phyloP scores from a whole-genome alignment of 768 basidiomycete species.

The Boletus rubropictus region DNA sequence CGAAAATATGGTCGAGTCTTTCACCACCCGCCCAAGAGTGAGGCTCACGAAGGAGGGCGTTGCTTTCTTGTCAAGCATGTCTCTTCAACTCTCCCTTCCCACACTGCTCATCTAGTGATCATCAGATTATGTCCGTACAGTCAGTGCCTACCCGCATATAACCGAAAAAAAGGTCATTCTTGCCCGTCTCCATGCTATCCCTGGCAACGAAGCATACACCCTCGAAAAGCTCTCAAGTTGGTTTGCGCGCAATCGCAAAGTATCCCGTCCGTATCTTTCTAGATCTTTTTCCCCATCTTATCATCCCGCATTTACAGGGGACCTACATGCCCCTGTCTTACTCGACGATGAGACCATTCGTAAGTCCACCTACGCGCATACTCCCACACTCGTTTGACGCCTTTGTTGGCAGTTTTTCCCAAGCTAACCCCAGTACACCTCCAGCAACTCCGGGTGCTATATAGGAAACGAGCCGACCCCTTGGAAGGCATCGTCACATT shows the following conservation, averaged over 20 bases:
- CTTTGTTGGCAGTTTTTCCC: conserved; percentile 22
- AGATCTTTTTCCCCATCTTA: neutral
- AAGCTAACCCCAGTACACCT: conserved; percentile 22
- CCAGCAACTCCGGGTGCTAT: conserved; percentile 16
- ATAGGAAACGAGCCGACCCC: conserved; percentile 14
- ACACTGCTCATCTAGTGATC: neutral
- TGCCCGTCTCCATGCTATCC: conserved; percentile 9
- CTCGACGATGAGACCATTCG: conserved; percentile 25
- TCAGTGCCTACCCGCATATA: conserved; percentile 11
- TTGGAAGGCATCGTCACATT: conserved; percentile 20
- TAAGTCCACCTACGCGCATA: conserved; percentile 10
- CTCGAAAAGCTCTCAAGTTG: conserved; percentile 15
- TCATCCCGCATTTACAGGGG: neutral
- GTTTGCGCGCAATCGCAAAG: conserved; percentile 21
- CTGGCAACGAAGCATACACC: conserved; percentile 20
- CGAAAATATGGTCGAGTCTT: conserved; percentile 5
- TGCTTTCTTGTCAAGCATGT: conserved; percentile 3
- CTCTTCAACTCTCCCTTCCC: neutral
- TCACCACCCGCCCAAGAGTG: neutral
- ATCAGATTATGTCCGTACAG: conserved; percentile 18
- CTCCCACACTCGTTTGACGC: neutral
- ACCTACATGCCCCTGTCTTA: neutral
- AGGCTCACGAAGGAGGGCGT: conserved; percentile 9
- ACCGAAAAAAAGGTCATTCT: conserved; percentile 15
- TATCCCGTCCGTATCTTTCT: neutral